Conservation (phyloP, 2,329 filamentous ascomycete genomes). For the Dothideomycetes sp. region DNA sequence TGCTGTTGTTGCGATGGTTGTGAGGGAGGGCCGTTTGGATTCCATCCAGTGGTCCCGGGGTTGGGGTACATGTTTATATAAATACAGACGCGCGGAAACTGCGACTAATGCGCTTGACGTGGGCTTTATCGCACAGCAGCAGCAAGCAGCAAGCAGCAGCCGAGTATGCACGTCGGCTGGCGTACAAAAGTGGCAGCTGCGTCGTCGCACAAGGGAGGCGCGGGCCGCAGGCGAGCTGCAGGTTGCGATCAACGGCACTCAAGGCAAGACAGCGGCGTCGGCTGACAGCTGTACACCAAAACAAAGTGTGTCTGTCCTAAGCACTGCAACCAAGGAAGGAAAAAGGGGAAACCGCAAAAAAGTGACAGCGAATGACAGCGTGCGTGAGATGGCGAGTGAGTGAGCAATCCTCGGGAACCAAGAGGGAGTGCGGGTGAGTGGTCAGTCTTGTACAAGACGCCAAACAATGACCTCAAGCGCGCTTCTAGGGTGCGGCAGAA, state of each 20-base stretch:
- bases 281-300: constrained; percentile 14
- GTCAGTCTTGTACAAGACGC: constrained; percentile 10
- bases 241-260: constrained; percentile 14
- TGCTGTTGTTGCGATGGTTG: constrained; percentile 15
- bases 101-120: constrained; percentile 12
- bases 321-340: too few species aligned
- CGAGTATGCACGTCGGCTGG: constrained; percentile 14
- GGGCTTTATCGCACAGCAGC: constrained; percentile 11
- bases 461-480: constrained; percentile 14
- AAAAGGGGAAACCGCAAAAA: too few species aligned
- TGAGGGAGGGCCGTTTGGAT: constrained; percentile 18
- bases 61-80: constrained; percentile 18
- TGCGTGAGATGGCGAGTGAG: too few species aligned
- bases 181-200: constrained; percentile 8
- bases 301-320: too few species aligned
- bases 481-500: constrained; percentile 15
- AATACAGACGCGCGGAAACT: constrained; percentile 1
- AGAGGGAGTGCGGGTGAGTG: constrained; percentile 3
- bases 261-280: constrained; percentile 11
- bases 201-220: constrained; percentile 13
- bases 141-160: too few species aligned
- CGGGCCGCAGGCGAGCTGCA: constrained; percentile 15
- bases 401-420: too few species aligned
- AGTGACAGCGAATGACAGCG: too few species aligned
- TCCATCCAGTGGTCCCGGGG: constrained; percentile 18